Evolutionary conservation across 176 grass and related monocot species (phyloP), one percentile per base, ranked within the genome.

Genomic region (Areca catechu): DNA sequence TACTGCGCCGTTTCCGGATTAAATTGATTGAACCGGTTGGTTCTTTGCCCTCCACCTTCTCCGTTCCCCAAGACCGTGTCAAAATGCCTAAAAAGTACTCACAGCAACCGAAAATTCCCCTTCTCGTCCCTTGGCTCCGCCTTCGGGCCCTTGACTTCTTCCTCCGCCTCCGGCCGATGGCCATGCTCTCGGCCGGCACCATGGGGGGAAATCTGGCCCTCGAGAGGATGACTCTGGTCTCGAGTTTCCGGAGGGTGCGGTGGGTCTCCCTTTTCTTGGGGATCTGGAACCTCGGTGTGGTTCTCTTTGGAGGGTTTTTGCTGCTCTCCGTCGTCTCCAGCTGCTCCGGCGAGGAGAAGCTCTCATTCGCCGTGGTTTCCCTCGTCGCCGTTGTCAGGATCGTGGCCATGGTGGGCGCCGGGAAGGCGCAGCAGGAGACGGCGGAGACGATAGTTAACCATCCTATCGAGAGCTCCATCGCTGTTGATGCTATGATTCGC

Each of bases 351-450:
- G 62, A 16, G 24, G 73, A 60, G 43, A 72, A 28, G 24, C 58
- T 85, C 34, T 71, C 86, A 4, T 28, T 97, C 64, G 77, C 80
- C 24, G 63, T 76, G 1, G 76, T 48, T 15, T 53, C 75, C 48
- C 47, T 80, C 6, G 5, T 88, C 57, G 86, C 92, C 0, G 78
- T 75, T 15, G 76, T 91, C 28, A 89, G 84, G 78, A 74, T 97
- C 71, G 49, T 88, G 65, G 28, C 72, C 69, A 97, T 97, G 92
- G 66, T 88, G 4, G 75, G 80, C 53, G 70, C 83, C 22, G 92
- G 83, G 19, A 77, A 74, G 57, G 86, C 86, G n/a, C 92, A 97
- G 74, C 83, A 91, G 52, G 83, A 84, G 60, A 84, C 92, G 5
- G 92, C 92, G n/a, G 86, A 91, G 52, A 77, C 78, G 56, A 90